Evolutionary conservation across 2,329 filamentous ascomycete genomes (phyloP), one percentile per base, ranked within the genome.

Genomic region (Lasiodiplodia theobromae): DNA sequence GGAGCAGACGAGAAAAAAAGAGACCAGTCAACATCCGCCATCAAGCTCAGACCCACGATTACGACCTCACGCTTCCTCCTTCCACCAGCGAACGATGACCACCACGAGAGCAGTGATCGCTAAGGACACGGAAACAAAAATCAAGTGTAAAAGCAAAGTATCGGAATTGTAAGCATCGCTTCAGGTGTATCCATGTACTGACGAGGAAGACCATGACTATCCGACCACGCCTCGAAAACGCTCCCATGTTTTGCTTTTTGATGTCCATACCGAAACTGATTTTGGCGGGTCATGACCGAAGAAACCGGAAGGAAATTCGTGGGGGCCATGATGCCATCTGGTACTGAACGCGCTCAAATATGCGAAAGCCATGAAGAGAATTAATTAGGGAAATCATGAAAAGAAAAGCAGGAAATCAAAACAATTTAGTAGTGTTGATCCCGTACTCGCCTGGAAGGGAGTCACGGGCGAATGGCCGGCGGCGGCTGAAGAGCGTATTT

Each of bases 401-500:
- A 63, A 31, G 23, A 51, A 63, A 47, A 21, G 40, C 23, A 52
- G 37, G 47, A 31, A 38, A 38, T 34, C 18, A 28, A 11, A 64
- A 52, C 60, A 64, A 64, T 64, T 64, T 64, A 49, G n/a, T 31
- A 23, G 47, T 52, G 21, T 28, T 14, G 18, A 38, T 25, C 60
- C 47, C 18, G 7, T n/a, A 14, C 28, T 6, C 31, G 25, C 44
- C 23, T 21, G 37, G 11, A 11, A 64, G 44, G 28, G 47, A 64
- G 47, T 12, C 28, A 63, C 38, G 16, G 47, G 60, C 5, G 23
- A 49, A 18, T 16, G 28, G 47, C 58, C 34, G 31, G 12, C 58
- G 49, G 31, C n/a, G 25, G 11, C 12, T 28, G 53, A 70, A 37
- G 69, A 70, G 66, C 69, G 56, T 70, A 52, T 70, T 68, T 62